Percentiles rank a stretch among this genome's conserved stretches.
These are phyloP conservation scores for Solanum hybrid DNA, from an alignment of 305 asterid genomes.

Conservation along the genomic window DNA sequence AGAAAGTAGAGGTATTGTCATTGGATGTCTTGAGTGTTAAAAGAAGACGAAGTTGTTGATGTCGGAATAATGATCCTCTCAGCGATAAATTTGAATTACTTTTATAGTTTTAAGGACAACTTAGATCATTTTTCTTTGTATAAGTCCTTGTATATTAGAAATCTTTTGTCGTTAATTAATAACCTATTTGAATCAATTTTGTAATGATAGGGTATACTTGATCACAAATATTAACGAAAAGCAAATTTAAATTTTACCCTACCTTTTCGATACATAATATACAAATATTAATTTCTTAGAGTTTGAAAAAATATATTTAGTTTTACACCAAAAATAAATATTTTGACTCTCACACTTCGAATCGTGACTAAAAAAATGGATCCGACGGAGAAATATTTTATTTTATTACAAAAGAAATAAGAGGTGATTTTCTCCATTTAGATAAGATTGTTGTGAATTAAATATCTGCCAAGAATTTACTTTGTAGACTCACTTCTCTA, in stretches of 20 bases:
- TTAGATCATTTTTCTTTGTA: background rate
- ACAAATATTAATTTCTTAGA: too few relatives aligned
- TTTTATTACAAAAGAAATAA: background rate
- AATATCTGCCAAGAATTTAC: background rate
- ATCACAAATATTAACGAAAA: background rate
- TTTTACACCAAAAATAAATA: background rate
- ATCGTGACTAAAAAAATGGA: background rate
- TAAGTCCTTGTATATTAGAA: background rate
- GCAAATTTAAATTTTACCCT: background rate
- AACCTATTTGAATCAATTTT: background rate
- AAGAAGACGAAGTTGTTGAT: background rate
- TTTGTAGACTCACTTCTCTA: background rate
- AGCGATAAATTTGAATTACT: background rate
- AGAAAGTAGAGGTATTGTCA: background rate
- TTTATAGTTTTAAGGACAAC: background rate
- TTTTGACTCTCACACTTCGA: too few relatives aligned
- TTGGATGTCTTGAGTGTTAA: background rate
- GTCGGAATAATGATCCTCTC: background rate
- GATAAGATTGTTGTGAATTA: background rate
- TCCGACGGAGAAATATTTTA: background rate
- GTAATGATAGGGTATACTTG: background rate
- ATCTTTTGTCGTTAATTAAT: background rate
- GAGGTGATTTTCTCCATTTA: background rate
- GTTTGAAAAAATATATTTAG: too few relatives aligned
- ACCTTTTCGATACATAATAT: background rate